Percentiles rank a stretch among this genome's conserved stretches.
phyloP scores from a whole-genome alignment of 2,329 filamentous ascomycete genomes.

The Alternaria sp. region DNA sequence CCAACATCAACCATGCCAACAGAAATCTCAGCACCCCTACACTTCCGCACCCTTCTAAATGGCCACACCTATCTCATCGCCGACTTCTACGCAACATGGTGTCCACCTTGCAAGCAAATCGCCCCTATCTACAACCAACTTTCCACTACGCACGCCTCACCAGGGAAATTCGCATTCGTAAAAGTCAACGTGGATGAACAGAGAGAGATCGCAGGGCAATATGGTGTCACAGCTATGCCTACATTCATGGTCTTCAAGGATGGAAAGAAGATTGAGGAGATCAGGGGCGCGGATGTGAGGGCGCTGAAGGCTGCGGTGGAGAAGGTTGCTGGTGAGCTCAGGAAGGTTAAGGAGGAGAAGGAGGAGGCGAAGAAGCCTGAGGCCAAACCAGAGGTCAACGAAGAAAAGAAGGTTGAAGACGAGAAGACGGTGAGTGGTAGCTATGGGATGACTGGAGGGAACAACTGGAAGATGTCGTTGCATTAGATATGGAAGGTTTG shows the following conservation, averaged over 20 bases:
- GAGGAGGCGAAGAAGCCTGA: conserved; percentile 14
- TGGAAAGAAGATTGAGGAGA: conserved; percentile 37
- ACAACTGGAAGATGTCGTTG: conserved; percentile 40
- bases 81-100: conserved; percentile 64
- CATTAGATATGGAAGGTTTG: neutral
- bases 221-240: conserved; percentile 56
- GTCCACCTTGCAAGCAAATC: conserved; percentile 63
- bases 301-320: conserved; percentile 36
- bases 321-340: conserved; percentile 20
- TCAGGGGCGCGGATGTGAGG: conserved; percentile 39
- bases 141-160: conserved; percentile 55
- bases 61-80: conserved; percentile 52
- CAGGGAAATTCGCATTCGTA: conserved; percentile 57
- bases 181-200: conserved; percentile 64
- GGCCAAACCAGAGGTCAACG: conserved; percentile 2
- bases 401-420: conserved; percentile 15
- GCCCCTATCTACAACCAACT: conserved; percentile 60
- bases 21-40: conserved; percentile 40
- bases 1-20: conserved; percentile 29
- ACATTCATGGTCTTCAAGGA: conserved; percentile 45
- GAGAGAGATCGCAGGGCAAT: conserved; percentile 55
- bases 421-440: conserved; percentile 43
- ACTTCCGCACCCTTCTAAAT: conserved; percentile 46
- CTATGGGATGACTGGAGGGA: conserved; percentile 41
- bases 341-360: conserved; percentile 10